Evolutionary conservation across 2,329 filamentous ascomycete genomes (phyloP), one percentile per base, ranked within the genome.

Genomic region (Cladorrhinum sp.): DNA sequence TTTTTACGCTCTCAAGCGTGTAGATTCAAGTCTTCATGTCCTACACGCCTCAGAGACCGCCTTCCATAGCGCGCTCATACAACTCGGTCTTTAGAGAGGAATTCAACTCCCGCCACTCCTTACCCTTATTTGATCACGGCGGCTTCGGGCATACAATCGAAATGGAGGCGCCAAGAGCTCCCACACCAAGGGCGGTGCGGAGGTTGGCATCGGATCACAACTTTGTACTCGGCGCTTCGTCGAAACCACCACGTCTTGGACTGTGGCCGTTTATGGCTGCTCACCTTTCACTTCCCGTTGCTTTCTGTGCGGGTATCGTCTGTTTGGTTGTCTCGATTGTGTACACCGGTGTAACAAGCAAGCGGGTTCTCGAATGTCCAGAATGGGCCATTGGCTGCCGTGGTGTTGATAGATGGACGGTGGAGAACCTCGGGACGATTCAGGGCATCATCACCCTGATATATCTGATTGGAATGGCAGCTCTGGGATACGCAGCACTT

Each of bases 401-500:
- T 3, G 48, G 20, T 4, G 58, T 60, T 3, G 65, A 66, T 42
- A 23, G 7, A 3, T 69, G 67, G 67, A 68, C 66, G 1, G 26
- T 60, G 1, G 59, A 65, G 7, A 62, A 68, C 36, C 62, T 69
- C 7, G 62, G 61, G 9, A 66, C 63, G 2, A 61, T 69, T 14
- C 67, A 69, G 56, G 66, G 65, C 0, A 62, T 68, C 54, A 66
- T 68, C 55, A 66, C 65, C 6, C 39, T 67, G 46, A 20, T 69
- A 2, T 69, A 66, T 55, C 53, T 64, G 8, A 62, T 67, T n/a
- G 67, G 67, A n/a, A 49, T 69, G 57, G 42, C 57, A 2, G 61
- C 61, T 1, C 53, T 68, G n/a, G 64, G 60, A 5, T 62, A 62
- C 42, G 57, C 58, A 1, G 63, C 62, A 7, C 56, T 67, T 8